These are phyloP conservation scores for Arthrobotrys pseudoclavata DNA, from an alignment of 2,329 filamentous ascomycete species.

Conservation along the genomic window DNA sequence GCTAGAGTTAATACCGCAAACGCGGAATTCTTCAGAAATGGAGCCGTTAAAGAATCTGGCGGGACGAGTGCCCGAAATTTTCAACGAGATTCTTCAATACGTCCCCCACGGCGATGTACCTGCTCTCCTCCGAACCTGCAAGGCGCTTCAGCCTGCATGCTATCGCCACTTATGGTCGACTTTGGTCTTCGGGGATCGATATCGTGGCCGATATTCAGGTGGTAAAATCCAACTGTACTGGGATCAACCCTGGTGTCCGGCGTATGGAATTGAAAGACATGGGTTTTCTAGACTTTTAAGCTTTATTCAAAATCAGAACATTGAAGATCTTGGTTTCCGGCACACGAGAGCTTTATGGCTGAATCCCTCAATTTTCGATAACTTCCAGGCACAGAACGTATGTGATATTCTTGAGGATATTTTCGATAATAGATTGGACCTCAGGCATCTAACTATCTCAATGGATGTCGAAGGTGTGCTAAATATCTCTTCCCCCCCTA, in stretches of 20 bases:
- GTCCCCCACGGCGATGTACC: neutral
- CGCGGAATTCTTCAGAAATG: too few relatives aligned
- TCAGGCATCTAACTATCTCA: neutral
- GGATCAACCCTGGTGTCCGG: neutral
- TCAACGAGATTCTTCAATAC: neutral
- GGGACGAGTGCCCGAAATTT: neutral
- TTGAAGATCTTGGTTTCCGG: neutral
- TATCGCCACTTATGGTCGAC: slow-evolving; percentile 16
- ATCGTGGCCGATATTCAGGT: neutral
- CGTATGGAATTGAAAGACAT: neutral
- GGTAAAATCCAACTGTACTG: neutral
- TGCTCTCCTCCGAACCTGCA: slow-evolving; percentile 7
- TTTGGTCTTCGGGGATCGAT: neutral
- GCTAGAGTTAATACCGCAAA: neutral
- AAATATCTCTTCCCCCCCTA: too few relatives aligned
- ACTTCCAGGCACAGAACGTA: neutral
- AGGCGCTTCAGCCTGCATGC: neutral
- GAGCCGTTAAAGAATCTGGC: neutral
- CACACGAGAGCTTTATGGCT: neutral
- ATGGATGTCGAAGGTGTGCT: neutral
- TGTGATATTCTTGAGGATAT: neutral
- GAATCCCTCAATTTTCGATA: neutral
- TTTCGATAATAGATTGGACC: neutral
- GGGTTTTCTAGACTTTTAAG: neutral
- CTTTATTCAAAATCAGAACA: neutral